These are phyloP conservation scores for Pyrenophora teres DNA, from an alignment of 2,329 filamentous ascomycete species.

Conservation along the genomic window DNA sequence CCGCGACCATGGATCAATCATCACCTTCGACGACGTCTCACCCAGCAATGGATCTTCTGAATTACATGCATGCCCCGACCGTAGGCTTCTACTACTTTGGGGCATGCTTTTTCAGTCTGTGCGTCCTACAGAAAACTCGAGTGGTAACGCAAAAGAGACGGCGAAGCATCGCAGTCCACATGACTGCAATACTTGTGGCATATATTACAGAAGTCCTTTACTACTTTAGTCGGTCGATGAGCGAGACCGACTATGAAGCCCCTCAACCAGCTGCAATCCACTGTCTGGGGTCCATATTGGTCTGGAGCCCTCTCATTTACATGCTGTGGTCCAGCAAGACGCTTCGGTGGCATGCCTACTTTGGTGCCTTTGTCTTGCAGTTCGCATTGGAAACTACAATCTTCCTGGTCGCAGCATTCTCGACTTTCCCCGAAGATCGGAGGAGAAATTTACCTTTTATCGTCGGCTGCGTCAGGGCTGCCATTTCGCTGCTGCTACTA, in stretches of 20 bases:
- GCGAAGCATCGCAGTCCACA: constrained; percentile 23
- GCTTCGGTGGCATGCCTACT: constrained; percentile 42
- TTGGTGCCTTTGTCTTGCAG: constrained; percentile 40
- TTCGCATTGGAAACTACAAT: constrained; percentile 40
- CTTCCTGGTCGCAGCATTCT: constrained; percentile 31
- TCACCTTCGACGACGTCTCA: constrained; percentile 15
- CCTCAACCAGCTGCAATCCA: constrained; percentile 41
- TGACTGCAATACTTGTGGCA: constrained; percentile 22
- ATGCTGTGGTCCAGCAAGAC: constrained; percentile 29
- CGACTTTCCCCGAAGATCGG: constrained; percentile 18
- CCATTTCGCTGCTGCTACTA: constrained; percentile 31
- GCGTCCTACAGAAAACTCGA: constrained; percentile 39
- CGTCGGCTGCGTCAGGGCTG: constrained; percentile 27
- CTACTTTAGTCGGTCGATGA: constrained; percentile 38
- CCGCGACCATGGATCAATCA: constrained; percentile 17
- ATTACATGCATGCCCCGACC: constrained; percentile 41
- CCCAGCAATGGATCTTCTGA: constrained; percentile 34
- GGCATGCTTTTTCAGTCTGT: constrained; percentile 33
- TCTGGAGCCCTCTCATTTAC: constrained; percentile 37
- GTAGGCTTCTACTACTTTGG: constrained; percentile 40
- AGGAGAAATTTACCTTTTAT: constrained; percentile 29
- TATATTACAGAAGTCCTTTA: constrained; percentile 42
- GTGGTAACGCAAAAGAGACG: constrained; percentile 30
- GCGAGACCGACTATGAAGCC: constrained; percentile 36
- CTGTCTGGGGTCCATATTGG: constrained; percentile 42